A percentile compares a stretch with the other conserved stretches of the same genome.
These are phyloP conservation scores for Brettanomyces bruxellensis DNA, from an alignment of 805 yeast species.

Conservation along the genomic window DNA sequence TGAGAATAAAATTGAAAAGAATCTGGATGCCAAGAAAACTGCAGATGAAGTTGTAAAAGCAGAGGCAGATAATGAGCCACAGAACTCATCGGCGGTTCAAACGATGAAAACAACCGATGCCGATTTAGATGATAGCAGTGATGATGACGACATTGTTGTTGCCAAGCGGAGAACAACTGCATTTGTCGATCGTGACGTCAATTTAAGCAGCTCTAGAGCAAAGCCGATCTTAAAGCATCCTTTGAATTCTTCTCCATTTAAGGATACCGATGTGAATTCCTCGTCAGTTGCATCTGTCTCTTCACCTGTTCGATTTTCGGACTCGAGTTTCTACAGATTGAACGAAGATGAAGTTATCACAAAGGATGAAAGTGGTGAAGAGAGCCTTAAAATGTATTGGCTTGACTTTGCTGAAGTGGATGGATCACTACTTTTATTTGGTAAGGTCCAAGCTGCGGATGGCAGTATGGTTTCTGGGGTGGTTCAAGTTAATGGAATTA, in stretches of 20 bases:
- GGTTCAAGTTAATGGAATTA: slow-evolving; percentile 63
- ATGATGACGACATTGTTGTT: slow-evolving; percentile 51
- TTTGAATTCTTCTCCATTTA: slow-evolving; percentile 19
- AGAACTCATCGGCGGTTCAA: neutral
- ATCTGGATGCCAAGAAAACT: neutral
- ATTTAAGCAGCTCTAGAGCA: slow-evolving; percentile 26
- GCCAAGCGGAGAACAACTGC: slow-evolving; percentile 41
- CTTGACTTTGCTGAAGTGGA: slow-evolving; percentile 78
- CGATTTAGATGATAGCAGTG: slow-evolving; percentile 28
- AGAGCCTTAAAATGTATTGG: slow-evolving; percentile 71
- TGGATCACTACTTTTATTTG: slow-evolving; percentile 62
- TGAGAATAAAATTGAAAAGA: neutral
- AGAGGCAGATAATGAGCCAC: neutral
- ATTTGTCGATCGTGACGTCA: slow-evolving; percentile 32
- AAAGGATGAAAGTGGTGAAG: slow-evolving; percentile 22
- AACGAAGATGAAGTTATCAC: slow-evolving; percentile 29
- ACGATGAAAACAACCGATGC: neutral
- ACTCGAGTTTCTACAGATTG: slow-evolving; percentile 20
- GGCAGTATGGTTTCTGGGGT: slow-evolving; percentile 60
- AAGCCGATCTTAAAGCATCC: slow-evolving; percentile 1
- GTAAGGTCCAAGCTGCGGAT: slow-evolving; percentile 59
- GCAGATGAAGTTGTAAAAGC: neutral
- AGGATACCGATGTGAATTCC: slow-evolving; percentile 1
- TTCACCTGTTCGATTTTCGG: slow-evolving; percentile 16
- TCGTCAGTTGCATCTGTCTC: slow-evolving; percentile 7